Evolutionary conservation across 805 yeast species (phyloP).

Genomic region (Wickerhamiella siamensis): DNA sequence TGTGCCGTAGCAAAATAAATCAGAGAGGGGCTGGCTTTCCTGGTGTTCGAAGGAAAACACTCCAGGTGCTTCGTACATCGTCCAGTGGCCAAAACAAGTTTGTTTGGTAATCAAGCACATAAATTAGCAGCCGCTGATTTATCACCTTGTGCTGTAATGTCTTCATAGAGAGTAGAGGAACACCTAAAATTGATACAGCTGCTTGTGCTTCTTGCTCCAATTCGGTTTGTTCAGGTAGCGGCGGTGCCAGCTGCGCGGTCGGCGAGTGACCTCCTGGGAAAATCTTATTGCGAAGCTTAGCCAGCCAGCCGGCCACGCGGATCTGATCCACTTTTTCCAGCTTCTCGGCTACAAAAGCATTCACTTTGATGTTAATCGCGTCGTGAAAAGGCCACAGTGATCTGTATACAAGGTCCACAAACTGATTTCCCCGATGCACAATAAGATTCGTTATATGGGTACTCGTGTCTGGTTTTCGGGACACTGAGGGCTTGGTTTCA

Average conservation of each 20-base stretch:
- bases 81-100: background rate
- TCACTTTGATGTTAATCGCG: background rate
- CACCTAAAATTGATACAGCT: background rate
- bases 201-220: background rate
- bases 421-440: background rate
- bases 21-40: background rate
- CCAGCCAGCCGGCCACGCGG: background rate
- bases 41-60: background rate
- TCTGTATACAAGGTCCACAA: background rate
- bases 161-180: background rate
- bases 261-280: background rate
- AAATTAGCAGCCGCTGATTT: background rate
- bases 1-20: slow-evolving; percentile 1
- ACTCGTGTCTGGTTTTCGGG: background rate
- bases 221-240: background rate
- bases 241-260: background rate
- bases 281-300: background rate
- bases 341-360: background rate
- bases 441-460: background rate
- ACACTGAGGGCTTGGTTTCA: background rate
- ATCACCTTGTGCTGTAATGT: background rate
- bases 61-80: slow-evolving; percentile 2
- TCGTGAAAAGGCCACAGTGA: background rate
- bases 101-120: background rate
- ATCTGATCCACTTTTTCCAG: background rate